These are phyloP conservation scores for Podila epicladia DNA, from an alignment of 192 early-diverging fungal genomes.

Conservation along the genomic window DNA sequence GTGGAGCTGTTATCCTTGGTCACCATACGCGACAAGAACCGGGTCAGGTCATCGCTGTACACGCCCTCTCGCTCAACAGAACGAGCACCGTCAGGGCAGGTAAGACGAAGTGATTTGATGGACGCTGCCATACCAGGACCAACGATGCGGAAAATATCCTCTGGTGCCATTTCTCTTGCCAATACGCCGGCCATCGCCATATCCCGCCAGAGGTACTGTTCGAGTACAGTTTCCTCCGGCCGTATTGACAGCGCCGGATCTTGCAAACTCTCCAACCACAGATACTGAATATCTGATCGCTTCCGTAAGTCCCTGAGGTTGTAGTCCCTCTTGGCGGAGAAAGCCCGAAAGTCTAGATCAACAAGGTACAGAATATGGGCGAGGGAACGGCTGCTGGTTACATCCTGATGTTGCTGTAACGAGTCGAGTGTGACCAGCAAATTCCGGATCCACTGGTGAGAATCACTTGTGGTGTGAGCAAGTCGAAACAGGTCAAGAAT, in stretches of 20 bases:
- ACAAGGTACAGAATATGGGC: constrained; percentile 4
- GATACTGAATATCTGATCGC: constrained; percentile 4
- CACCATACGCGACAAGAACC: constrained; percentile 7
- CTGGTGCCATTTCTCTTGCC: neutral
- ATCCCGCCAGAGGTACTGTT: constrained; percentile 28
- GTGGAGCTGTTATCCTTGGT: neutral
- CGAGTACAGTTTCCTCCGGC: neutral
- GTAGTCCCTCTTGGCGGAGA: constrained; percentile 9
- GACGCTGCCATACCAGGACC: neutral
- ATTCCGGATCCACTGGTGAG: constrained; percentile 24
- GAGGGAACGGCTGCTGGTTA: neutral
- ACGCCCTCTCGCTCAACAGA: neutral
- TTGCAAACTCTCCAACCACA: constrained; percentile 19
- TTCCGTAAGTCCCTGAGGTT: constrained; percentile 10
- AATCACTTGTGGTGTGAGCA: neutral
- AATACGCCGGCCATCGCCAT: constrained; percentile 34
- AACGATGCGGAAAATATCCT: constrained; percentile 28
- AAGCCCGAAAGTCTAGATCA: constrained; percentile 10
- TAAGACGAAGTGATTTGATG: neutral
- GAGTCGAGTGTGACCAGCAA: neutral
- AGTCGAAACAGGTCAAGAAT: constrained; percentile 28
- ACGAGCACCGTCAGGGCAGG: neutral
- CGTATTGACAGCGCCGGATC: neutral
- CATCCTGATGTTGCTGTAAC: neutral
- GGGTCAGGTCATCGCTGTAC: constrained; percentile 16